phyloP scores from a whole-genome alignment of 192 early-diverging fungal species.

The Globomyces pollinis-pini region DNA sequence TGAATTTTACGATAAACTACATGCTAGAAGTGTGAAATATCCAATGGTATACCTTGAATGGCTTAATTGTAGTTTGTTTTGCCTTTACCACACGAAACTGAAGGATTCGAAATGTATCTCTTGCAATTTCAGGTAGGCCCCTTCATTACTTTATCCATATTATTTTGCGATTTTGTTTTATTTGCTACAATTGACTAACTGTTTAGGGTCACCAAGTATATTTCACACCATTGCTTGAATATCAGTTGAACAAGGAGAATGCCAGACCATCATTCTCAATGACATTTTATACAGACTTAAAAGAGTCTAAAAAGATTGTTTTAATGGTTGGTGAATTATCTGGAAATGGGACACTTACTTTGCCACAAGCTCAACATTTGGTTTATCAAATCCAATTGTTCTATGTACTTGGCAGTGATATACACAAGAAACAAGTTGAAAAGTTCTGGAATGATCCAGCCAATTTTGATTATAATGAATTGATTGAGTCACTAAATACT shows the following conservation, averaged over 20 bases:
- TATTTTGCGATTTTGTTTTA: too few relatives aligned
- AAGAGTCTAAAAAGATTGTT: conserved; percentile 72
- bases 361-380: conserved; percentile 69
- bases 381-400: conserved; percentile 76
- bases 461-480: conserved; percentile 57
- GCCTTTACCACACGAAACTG: conserved; percentile 67
- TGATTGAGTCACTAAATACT: not conserved
- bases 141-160: too few relatives aligned
- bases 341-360: conserved; percentile 32
- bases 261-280: conserved; percentile 77
- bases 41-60: conserved; percentile 46
- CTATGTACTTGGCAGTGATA: conserved; percentile 67
- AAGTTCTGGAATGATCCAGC: conserved; percentile 70
- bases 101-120: conserved; percentile 80
- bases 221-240: conserved; percentile 74
- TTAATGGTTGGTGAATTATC: conserved; percentile 79
- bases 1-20: conserved; percentile 50
- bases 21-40: conserved; percentile 40
- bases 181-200: too few relatives aligned
- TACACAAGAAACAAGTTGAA: conserved; percentile 62
- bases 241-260: conserved; percentile 71
- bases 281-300: conserved; percentile 81
- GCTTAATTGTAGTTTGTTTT: conserved; percentile 67
- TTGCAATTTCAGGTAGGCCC: conserved; percentile 53
- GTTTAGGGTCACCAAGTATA: conserved; percentile 72